Evolutionary conservation across 2,329 filamentous ascomycete genomes (phyloP), one percentile per base, ranked within the genome.

Genomic region (Exophiala spinifera): DNA sequence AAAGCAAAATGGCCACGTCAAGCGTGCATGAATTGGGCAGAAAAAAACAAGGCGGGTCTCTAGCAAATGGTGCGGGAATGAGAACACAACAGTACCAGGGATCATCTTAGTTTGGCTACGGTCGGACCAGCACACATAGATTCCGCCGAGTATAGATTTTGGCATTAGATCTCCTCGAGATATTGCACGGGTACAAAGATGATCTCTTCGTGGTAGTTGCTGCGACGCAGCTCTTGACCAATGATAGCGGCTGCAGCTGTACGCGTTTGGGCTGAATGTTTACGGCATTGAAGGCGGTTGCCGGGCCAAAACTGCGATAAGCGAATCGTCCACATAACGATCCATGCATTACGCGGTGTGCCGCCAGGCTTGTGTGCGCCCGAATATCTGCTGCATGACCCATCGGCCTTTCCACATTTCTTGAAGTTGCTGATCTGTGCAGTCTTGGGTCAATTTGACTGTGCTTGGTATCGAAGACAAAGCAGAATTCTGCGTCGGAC

Each of bases 1-100:
- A 14, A 58, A 48, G 25, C 50, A 55, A 14, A 57, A 57, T 42
- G 58, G 57, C 17, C 55, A 62, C 47, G 42, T 49, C 46, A 57
- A 56, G 14, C 51, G 51, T 47, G 46, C 51, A 20, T 53, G 39
- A 10, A 56, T 31, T 39, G 31, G 37, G 39, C 40, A 43, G 21
- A 46, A 46, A 31, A 42, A 28, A 33, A 36, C 31, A 39, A 40
- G 40, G 19, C 36, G 19, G 44, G 15, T 14, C 17, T 13, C n/a
- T 8, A 43, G 37, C 17, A 11, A 19, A 37, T 50, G 36, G 21
- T n/a, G n/a, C n/a, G 23, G 23, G 23, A 17, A 23, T 46, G 31
- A 23, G 14, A n/a, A 47, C n/a, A 28, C 23, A 48, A 11, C 28
- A 10, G 11, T 11, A 31, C 28, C 28, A 31, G 7, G 28, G 10